Evolutionary conservation across 192 early-diverging fungal species (phyloP), one percentile per base, ranked within the genome.

Genomic region (Coemansia javaensis): DNA sequence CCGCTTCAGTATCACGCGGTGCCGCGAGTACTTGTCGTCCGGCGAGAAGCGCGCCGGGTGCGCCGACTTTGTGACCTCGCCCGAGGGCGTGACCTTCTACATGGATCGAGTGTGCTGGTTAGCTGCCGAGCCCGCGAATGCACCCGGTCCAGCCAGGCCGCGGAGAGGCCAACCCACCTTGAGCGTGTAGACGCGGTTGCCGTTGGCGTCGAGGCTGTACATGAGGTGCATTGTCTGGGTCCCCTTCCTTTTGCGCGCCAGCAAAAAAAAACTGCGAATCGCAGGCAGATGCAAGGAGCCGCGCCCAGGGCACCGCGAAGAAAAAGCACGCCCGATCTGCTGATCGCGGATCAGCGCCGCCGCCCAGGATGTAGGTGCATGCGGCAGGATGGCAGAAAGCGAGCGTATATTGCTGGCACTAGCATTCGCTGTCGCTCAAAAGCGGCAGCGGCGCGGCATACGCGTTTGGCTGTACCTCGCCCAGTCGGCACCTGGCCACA

Each of bases 1-100:
- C 49, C 86, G 90, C 85, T 98, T 98, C 59, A 98, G 79, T 18
- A 90, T 93, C 16, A 98, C 91, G 51, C 96, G 85, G 71, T 98
- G 93, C 57, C 93, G 88, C 42, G 93, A 96, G 80, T 84, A 98
- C 79, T 96, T 94, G 85, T 98, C 96, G 68, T 98, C 93, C 40
- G 96, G 96, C 22, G 96, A 98, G 80, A 98, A 98, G 40, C 93
- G 90, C 17, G 96, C 94, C 32, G 96, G 96, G 63, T 98, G 96
- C 28, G 96, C 96, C n/a, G 91, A 92, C 68, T 92, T 91, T 45
- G 96, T 98, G 56, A 87, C 77, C 46, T 79, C 67, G 36, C 93
- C 93, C 30, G 62, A 68, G 7, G 81, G 66, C 38, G 84, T 85
- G 22, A 83, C 58, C 80, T 94, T 98, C 93, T 93, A 74, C 52